Evolutionary conservation across 2,329 filamentous ascomycete species (phyloP).

Genomic region (Fusarium abutilonis): DNA sequence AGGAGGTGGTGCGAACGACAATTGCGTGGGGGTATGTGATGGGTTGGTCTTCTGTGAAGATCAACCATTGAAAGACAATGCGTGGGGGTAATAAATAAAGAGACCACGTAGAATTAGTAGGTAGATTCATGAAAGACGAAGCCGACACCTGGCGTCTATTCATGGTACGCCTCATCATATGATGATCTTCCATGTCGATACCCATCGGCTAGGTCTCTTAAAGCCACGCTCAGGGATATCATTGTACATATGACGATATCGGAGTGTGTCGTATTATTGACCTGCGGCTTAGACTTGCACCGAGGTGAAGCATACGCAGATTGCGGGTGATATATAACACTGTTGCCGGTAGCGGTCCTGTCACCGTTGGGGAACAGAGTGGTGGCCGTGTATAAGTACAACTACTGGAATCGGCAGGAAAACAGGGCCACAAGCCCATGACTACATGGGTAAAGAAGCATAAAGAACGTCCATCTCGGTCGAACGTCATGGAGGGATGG

Average conservation of each 20-base stretch:
- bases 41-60: conserved; percentile 13
- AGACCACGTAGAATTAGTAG: conserved; percentile 4
- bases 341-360: not conserved
- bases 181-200: conserved; percentile 1
- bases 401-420: not conserved
- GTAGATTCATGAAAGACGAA: not conserved
- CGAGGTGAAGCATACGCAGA: not conserved
- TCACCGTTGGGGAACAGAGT: not conserved
- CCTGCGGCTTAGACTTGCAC: not conserved
- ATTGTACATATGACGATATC: not conserved
- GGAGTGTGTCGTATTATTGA: conserved; percentile 1
- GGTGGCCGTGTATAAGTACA: not conserved
- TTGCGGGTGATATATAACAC: not conserved
- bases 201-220: not conserved
- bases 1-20: conserved; percentile 15
- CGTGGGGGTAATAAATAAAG: conserved; percentile 21
- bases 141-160: conserved; percentile 1
- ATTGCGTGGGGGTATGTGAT: conserved; percentile 39
- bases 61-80: conserved; percentile 14
- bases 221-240: not conserved
- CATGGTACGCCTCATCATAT: conserved; percentile 7
- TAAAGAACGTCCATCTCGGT: not conserved
- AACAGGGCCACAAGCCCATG: conserved; percentile 5
- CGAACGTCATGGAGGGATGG: conserved; percentile 2
- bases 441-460: conserved; percentile 3